Percentiles rank a stretch among this genome's conserved stretches.
Conservation (phyloP, 75 land plant genomes). For the Selaginella tamariscina region DNA sequence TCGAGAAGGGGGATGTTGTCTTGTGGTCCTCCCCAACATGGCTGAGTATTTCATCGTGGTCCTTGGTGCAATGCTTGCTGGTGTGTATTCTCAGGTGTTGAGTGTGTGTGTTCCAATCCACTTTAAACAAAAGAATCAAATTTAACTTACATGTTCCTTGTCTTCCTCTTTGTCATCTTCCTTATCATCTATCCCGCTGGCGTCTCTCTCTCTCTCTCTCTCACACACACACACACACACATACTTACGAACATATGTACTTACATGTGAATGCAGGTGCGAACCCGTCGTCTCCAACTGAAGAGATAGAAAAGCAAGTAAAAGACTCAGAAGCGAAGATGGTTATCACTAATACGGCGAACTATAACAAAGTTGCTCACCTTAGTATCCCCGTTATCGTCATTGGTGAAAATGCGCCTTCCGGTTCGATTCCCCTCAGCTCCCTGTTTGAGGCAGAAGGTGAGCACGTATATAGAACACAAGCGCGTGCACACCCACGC, state of each 20-base stretch:
- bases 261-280: too few relatives aligned
- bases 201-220: too few relatives aligned
- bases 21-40: conserved; percentile 75
- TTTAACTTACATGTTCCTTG: too few relatives aligned
- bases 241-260: too few relatives aligned
- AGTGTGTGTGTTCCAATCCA: too few relatives aligned
- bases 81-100: conserved; percentile 79
- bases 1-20: conserved; percentile 70
- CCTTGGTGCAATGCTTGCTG: conserved; percentile 77
- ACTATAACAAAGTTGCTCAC: conserved; percentile 34
- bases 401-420: conserved; percentile 7
- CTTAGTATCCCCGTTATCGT: background rate
- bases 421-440: background rate
- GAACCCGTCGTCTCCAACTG: conserved; percentile 46
- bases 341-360: conserved; percentile 37
- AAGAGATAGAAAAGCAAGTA: conserved; percentile 65
- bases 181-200: too few relatives aligned
- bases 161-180: too few relatives aligned
- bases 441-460: conserved; percentile 20
- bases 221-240: too few relatives aligned
- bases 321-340: conserved; percentile 51
- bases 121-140: too few relatives aligned
- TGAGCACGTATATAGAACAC: background rate
- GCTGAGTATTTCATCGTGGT: conserved; percentile 70
- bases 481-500: too few relatives aligned